Conservation (phyloP, 1,284 basidiomycete species). For the Stygiomarasmius scandens region DNA sequence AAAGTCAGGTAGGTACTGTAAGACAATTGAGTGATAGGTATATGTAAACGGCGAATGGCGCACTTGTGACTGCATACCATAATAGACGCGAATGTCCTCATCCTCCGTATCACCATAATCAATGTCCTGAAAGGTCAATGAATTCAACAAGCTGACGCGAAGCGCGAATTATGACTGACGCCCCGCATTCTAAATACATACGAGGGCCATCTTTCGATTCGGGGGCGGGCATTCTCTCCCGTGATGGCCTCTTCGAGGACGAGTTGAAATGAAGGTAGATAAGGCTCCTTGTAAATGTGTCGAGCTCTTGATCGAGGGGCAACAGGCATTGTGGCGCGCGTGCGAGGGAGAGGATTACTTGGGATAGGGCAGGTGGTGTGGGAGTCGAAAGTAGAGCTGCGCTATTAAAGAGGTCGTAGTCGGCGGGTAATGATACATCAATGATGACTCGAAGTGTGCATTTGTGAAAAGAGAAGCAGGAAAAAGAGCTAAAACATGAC, state of each 20-base stretch:
- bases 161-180: neutral
- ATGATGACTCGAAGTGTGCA: no score
- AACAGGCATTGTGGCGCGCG: neutral
- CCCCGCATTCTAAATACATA: constrained; percentile 2
- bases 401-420: no score
- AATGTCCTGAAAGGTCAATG: neutral
- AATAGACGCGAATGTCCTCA: neutral
- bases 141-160: neutral
- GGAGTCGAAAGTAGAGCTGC: no score
- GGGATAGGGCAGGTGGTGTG: no score
- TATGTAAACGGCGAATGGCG: neutral
- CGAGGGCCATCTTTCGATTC: constrained; percentile 1
- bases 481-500: no score
- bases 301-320: neutral
- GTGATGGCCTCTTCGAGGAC: constrained; percentile 1
- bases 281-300: constrained; percentile 2
- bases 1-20: neutral
- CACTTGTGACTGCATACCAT: neutral
- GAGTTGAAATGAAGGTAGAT: constrained; percentile 1
- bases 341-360: no score
- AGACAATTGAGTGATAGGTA: neutral
- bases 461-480: no score
- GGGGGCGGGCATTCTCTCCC: neutral
- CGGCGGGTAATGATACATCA: no score
- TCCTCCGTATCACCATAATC: neutral